Conservation (phyloP, 768 basidiomycete genomes). For the Agrocybe chaxingu region DNA sequence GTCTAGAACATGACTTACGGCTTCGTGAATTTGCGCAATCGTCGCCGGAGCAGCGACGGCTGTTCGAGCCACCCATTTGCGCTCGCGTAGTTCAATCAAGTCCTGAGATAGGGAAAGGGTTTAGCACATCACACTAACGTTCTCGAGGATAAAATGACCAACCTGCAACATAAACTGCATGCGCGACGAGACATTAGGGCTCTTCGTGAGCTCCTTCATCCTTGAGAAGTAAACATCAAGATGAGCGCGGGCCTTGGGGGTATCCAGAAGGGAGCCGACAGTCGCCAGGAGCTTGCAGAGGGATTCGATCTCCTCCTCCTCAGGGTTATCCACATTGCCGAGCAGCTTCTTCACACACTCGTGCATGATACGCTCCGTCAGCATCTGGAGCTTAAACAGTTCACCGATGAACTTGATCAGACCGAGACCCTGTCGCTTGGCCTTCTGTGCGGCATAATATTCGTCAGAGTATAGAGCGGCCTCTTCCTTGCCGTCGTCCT, state of each 20-base stretch:
- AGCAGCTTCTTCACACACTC: constrained; percentile 96
- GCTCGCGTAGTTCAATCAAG: constrained; percentile 81
- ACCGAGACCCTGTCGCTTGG: constrained; percentile 95
- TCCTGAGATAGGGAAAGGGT: constrained; percentile 50
- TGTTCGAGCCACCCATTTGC: constrained; percentile 77
- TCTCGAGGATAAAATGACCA: constrained; percentile 18
- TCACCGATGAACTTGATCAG: constrained; percentile 98
- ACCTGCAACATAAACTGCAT: constrained; percentile 97
- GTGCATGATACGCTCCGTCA: constrained; percentile 97
- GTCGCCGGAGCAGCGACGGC: constrained; percentile 78
- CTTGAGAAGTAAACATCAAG: constrained; percentile 93
- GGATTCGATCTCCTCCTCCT: constrained; percentile 97
- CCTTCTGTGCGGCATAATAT: constrained; percentile 95
- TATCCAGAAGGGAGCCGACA: constrained; percentile 82
- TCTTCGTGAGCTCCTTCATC: constrained; percentile 81
- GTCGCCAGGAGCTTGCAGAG: constrained; percentile 91
- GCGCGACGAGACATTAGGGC: constrained; percentile 72
- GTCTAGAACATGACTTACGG: constrained; percentile 45
- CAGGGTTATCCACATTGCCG: constrained; percentile 89
- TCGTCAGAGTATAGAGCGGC: constrained; percentile 89
- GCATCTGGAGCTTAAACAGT: constrained; percentile 98
- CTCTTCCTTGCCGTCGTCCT: constrained; percentile 43
- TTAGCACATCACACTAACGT: constrained; percentile 4
- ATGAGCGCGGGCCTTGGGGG: constrained; percentile 73
- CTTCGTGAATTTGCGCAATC: constrained; percentile 84